Conservation (phyloP, 2,329 filamentous ascomycete species). For the Ophiostoma sp. region DNA sequence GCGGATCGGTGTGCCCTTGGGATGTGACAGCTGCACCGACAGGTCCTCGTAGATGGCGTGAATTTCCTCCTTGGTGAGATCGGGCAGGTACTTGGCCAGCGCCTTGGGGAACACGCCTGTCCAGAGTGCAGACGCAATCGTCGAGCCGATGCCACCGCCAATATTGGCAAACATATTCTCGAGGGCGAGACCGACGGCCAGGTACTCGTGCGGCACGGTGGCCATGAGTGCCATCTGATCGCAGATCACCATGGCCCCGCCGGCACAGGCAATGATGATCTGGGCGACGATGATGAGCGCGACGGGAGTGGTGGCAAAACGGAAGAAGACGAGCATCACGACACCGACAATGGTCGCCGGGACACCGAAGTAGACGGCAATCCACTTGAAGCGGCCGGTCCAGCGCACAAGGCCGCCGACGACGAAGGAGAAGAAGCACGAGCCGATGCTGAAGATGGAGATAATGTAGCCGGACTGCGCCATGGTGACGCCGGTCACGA, state of each 20-base stretch:
- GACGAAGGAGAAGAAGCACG: slow-evolving; percentile 41
- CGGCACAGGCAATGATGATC: slow-evolving; percentile 48
- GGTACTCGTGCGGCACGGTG: slow-evolving; percentile 45
- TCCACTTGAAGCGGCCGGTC: slow-evolving; percentile 36
- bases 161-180: slow-evolving; percentile 46
- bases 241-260: slow-evolving; percentile 53
- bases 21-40: slow-evolving; percentile 46
- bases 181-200: slow-evolving; percentile 19
- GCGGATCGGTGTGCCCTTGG: slow-evolving; percentile 43
- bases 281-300: slow-evolving; percentile 53
- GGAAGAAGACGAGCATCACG: slow-evolving; percentile 52
- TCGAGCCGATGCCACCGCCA: slow-evolving; percentile 52
- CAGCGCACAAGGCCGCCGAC: slow-evolving; percentile 35
- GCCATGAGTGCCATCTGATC: slow-evolving; percentile 57
- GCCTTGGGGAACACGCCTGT: slow-evolving; percentile 49
- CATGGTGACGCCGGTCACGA: slow-evolving; percentile 26
- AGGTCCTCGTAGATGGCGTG: slow-evolving; percentile 49
- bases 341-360: slow-evolving; percentile 50
- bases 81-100: slow-evolving; percentile 46
- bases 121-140: slow-evolving; percentile 59
- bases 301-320: slow-evolving; percentile 43
- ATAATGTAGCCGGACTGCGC: slow-evolving; percentile 25
- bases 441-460: slow-evolving; percentile 23
- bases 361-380: slow-evolving; percentile 40
- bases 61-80: slow-evolving; percentile 35